Base-by-base conservation (phyloP, 164 flowering plant species). In the grape (Vitis vinifera) region DNA sequence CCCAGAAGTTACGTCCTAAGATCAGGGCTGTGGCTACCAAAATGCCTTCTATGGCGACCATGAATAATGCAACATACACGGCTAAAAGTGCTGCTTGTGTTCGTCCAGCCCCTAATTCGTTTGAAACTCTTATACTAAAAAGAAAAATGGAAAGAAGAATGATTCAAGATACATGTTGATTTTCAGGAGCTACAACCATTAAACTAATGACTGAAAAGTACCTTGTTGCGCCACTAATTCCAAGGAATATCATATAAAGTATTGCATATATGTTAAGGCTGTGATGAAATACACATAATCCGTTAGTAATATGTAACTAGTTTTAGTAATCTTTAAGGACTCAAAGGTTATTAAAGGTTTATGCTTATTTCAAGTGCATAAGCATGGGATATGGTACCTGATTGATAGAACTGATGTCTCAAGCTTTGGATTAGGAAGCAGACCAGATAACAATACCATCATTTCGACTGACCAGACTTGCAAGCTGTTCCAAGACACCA, bases 391-490 rank as follows among this genome's bases (percentile, higher is more conserved):
- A 66, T 23, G 23, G 44, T 31, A 82, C 85, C 77, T 75, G 73
- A 82, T 82, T 16, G 85, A 77, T 2, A 82, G 70, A 7, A 77
- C 78, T 9, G 85, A 82, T 4, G 85, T 73, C 56, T 82, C 81
- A 1, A 82, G 69, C 53, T 75, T 76, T 17, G 86, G 86, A 67
- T 83, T 75, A 3, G 82, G 80, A 49, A 83, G 79, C 55, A 72
- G 71, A 49, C 86, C 86, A 59, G 86, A 70, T 10, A 83, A 30
- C 23, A 83, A 64, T 31, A 80, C 81, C 65, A 79, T 73, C 67
- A 79, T 62, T 63, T 83, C 80, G 53, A 66, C 73, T 17, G 82
- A 78, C 84, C 84, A 83, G 7, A 72, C 65, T 71, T 78, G 79
- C 70, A 83, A 73, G 68, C 86, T 83, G 79, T 61, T 12, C 12